Conservation (phyloP, 2,329 filamentous ascomycete genomes). For the Seiridium unicorne region DNA sequence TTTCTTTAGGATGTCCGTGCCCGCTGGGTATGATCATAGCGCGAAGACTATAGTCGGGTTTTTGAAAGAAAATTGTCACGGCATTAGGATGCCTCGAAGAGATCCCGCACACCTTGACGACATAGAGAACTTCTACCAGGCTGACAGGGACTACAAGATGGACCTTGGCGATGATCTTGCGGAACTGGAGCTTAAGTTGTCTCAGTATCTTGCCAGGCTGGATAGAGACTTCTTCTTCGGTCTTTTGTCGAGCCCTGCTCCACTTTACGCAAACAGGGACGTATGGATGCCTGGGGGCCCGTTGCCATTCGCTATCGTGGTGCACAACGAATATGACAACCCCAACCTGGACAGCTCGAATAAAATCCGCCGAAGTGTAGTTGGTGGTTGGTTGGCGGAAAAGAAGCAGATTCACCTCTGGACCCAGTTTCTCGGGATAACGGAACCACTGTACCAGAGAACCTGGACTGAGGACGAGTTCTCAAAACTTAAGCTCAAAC, state of each 20-base stretch:
- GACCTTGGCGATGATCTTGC: background rate
- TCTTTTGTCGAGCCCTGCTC: background rate
- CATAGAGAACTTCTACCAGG: background rate
- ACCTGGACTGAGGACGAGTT: background rate
- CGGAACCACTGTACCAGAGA: background rate
- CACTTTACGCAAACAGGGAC: background rate
- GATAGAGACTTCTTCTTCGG: background rate
- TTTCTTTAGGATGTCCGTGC: too few relatives aligned
- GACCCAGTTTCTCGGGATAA: too few relatives aligned
- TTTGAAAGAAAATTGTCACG: too few relatives aligned
- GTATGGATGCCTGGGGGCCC: background rate
- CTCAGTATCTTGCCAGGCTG: background rate
- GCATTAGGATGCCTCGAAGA: too few relatives aligned
- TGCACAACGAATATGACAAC: background rate
- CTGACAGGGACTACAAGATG: background rate
- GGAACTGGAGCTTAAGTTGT: background rate
- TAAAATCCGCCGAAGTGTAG: too few relatives aligned
- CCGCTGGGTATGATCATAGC: too few relatives aligned
- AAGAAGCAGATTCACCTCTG: too few relatives aligned
- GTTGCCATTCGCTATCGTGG: background rate
- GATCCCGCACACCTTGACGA: too few relatives aligned
- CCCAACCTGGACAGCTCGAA: too few relatives aligned
- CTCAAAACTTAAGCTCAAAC: background rate
- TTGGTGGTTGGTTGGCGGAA: too few relatives aligned
- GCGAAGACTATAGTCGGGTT: too few relatives aligned